Evolutionary conservation across 352 stramenopile species (phyloP).

Genomic region (Phytophthora pisi): DNA sequence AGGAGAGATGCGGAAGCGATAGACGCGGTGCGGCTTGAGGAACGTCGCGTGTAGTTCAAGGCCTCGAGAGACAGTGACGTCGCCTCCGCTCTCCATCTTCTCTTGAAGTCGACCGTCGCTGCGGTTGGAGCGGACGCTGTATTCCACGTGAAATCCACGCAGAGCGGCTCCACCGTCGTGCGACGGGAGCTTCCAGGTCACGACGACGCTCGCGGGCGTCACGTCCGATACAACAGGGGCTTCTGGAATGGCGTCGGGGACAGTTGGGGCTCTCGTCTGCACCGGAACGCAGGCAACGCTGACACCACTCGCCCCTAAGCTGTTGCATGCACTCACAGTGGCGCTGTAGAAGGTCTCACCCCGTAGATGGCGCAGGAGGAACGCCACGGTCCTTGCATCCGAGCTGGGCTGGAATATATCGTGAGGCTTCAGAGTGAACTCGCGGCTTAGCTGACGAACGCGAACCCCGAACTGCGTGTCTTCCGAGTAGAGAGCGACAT

Average conservation of each 20-base stretch:
- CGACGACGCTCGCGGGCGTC: slow-evolving; percentile 47
- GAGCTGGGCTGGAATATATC: slow-evolving; percentile 28
- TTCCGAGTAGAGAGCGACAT: slow-evolving; percentile 53
- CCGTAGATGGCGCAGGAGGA: slow-evolving; percentile 40
- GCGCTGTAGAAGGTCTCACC: slow-evolving; percentile 55
- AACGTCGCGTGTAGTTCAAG: slow-evolving; percentile 47
- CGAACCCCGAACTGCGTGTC: slow-evolving; percentile 66
- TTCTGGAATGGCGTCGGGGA: slow-evolving; percentile 41
- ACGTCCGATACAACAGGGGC: slow-evolving; percentile 40
- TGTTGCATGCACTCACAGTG: slow-evolving; percentile 52
- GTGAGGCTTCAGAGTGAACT: slow-evolving; percentile 31
- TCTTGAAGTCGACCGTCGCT: slow-evolving; percentile 13
- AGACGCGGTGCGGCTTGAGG: slow-evolving; percentile 59
- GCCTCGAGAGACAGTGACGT: slow-evolving; percentile 46
- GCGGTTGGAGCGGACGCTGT: slow-evolving; percentile 34
- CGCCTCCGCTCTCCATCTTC: slow-evolving; percentile 41
- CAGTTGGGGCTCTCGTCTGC: slow-evolving; percentile 43
- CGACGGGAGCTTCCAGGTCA: slow-evolving; percentile 46
- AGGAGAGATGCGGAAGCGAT: slow-evolving; percentile 58
- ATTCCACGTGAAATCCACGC: slow-evolving; percentile 57
- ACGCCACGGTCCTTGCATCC: slow-evolving; percentile 5
- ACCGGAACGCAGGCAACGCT: slow-evolving; percentile 48
- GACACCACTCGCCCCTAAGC: slow-evolving; percentile 41
- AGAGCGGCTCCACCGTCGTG: slow-evolving; percentile 66
- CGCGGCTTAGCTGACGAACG: slow-evolving; percentile 45